Conservation (phyloP, 441 rosid species). For the Populus hybrid region DNA sequence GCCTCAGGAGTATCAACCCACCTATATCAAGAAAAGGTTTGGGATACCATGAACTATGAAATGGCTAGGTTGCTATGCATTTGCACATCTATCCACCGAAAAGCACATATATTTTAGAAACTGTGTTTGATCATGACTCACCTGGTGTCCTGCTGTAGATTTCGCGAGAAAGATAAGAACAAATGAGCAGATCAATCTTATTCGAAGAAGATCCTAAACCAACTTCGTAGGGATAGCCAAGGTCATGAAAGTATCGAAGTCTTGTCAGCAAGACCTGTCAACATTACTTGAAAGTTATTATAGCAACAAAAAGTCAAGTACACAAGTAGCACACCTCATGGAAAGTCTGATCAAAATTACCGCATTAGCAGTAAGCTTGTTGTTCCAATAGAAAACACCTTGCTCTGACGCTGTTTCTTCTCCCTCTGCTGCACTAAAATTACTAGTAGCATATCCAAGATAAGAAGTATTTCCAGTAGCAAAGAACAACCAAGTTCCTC, state of each 20-base stretch:
- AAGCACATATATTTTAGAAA: neutral
- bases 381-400: constrained; percentile 61
- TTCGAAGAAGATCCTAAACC: constrained; percentile 33
- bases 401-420: constrained; percentile 41
- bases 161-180: constrained; percentile 43
- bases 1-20: constrained; percentile 51
- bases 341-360: constrained; percentile 24
- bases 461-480: constrained; percentile 51
- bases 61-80: neutral
- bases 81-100: neutral
- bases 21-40: constrained; percentile 28
- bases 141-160: constrained; percentile 40
- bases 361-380: constrained; percentile 43
- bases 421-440: constrained; percentile 35
- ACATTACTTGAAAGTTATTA: neutral
- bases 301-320: neutral
- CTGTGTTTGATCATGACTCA: neutral
- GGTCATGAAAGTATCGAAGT: constrained; percentile 45
- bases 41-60: neutral
- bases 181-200: constrained; percentile 34
- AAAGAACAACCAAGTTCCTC: constrained; percentile 56
- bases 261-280: constrained; percentile 50
- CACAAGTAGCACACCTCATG: neutral
- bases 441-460: constrained; percentile 38
- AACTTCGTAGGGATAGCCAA: constrained; percentile 41